Base-by-base conservation (phyloP, 192 early-diverging fungal species). In the Linnemannia zychae region DNA sequence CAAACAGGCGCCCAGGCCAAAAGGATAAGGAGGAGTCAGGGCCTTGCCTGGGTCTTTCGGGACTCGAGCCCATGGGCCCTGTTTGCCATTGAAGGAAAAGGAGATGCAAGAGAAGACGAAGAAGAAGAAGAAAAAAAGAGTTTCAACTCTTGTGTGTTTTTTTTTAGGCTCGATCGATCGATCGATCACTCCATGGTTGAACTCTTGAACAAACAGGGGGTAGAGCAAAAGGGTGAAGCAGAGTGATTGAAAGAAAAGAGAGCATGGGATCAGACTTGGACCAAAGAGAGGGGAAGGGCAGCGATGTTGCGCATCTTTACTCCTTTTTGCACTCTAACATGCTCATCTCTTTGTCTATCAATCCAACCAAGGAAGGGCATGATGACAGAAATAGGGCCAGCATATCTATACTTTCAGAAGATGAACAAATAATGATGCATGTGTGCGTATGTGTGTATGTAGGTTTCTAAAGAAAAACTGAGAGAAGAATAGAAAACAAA, bases 121-220 rank as follows among this genome's bases (percentile, higher is more conserved):
- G 13, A 52, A 18, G 20, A 0, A n/a, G 52, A n/a, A 22, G 31
- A 28, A 12, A 31, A 63, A 63, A 28, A 63, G 57, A 63, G 57
- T 63, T 63, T 31, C 24, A 63, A 24, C 28, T 63, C 28, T 63
- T 28, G 15, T 11, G 67, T 13, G 16, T 34, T 69, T 69, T 38
- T 40, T 69, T 69, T 68, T 40, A 38, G 67, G 15, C 33, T 63
- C 57, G 57, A 63, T 47, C 75, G 75, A 76, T 76, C 75, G 75
- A 76, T 68, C 75, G 75, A 76, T 76, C 75, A 66, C 28, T 76
- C 65, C 67, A 67, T 63, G 28, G 28, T 6, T 11, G n/a, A n/a
- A n/a, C 57, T 63, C 22, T 57, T 31, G 57, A 63, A 0, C 57
- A n/a, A 63, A 63, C 57, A 63, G 57, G 57, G 28, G 57, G 22